phyloP scores from a whole-genome alignment of 2,329 filamentous ascomycete species.

The Ophiocordyceps camponoti-floridani region DNA sequence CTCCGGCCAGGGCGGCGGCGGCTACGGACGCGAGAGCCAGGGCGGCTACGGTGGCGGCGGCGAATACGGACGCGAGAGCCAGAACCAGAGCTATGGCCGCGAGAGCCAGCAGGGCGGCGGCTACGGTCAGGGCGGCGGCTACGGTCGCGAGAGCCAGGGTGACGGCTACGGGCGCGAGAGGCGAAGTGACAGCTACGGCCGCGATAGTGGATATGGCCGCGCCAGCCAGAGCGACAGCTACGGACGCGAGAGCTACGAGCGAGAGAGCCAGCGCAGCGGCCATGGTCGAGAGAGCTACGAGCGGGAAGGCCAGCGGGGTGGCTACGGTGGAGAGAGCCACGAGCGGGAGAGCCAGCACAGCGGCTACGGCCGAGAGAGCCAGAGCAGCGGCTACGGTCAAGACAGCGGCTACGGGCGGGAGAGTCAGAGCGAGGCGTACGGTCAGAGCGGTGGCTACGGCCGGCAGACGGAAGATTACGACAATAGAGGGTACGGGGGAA shows the following conservation, averaged over 20 bases:
- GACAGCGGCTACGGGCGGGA: constrained; percentile 6
- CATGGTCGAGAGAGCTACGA: constrained; percentile 7
- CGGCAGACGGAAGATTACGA: constrained; percentile 3
- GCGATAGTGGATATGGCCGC: constrained; percentile 1
- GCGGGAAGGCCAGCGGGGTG: constrained; percentile 6
- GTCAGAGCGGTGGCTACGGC: constrained; percentile 4
- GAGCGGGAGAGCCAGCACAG: constrained; percentile 6
- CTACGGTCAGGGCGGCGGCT: constrained; percentile 4
- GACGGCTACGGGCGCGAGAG: constrained; percentile 9
- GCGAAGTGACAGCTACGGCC: background rate
- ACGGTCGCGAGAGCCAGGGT: constrained; percentile 9
- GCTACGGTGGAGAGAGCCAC: constrained; percentile 3
- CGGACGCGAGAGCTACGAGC: constrained; percentile 37
- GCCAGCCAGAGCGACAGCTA: constrained; percentile 29
- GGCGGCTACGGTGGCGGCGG: constrained; percentile 3
- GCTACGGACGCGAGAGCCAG: constrained; percentile 6
- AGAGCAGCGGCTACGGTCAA: background rate
- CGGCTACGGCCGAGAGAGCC: background rate
- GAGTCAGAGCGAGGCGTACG: no score
- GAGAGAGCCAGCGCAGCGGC: constrained; percentile 18
- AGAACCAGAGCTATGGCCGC: constrained; percentile 1
- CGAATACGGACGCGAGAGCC: constrained; percentile 7
- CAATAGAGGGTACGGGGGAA: constrained; percentile 4
- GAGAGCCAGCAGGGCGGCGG: background rate
- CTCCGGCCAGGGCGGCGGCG: constrained; percentile 10